Evolutionary conservation across 768 basidiomycete species (phyloP).

Genomic region (Lepiota brunneoincarnata): DNA sequence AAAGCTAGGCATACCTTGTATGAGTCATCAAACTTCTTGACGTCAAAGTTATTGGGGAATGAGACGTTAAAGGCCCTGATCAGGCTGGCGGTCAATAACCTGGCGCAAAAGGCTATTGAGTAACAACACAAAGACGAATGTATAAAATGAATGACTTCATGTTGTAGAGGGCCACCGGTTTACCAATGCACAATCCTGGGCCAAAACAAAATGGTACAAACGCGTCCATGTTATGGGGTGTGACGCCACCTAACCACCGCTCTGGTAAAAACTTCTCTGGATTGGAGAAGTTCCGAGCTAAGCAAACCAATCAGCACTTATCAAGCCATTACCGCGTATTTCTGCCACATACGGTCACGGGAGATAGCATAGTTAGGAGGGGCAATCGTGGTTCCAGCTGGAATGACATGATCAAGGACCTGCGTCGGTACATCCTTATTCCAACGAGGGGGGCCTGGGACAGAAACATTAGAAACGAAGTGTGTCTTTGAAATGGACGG

Average conservation of each 20-base stretch:
- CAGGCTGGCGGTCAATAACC: slow-evolving; percentile 15
- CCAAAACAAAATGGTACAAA: slow-evolving; percentile 20
- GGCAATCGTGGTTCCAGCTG: not conserved
- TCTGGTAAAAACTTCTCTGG: slow-evolving; percentile 21
- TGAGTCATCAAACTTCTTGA: slow-evolving; percentile 18
- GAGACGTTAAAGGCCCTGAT: slow-evolving; percentile 16
- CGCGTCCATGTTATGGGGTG: slow-evolving; percentile 7
- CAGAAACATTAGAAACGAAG: not conserved
- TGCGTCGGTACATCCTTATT: not conserved
- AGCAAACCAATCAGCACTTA: not conserved
- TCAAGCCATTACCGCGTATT: not conserved
- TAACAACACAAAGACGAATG: not conserved
- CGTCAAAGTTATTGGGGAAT: slow-evolving; percentile 15
- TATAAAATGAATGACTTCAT: slow-evolving; percentile 18
- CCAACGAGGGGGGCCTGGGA: not conserved
- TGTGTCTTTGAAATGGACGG: not conserved
- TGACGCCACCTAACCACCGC: slow-evolving; percentile 20
- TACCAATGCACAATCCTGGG: slow-evolving; percentile 21
- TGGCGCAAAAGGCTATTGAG: not conserved
- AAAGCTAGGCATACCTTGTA: slow-evolving; percentile 16
- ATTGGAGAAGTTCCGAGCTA: slow-evolving; percentile 18
- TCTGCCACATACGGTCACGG: slow-evolving; percentile 2
- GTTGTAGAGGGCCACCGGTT: slow-evolving; percentile 23
- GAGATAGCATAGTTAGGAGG: slow-evolving; percentile 5
- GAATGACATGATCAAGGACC: slow-evolving; percentile 3